Evolutionary conservation across 2,329 filamentous ascomycete species (phyloP), one percentile per base, ranked within the genome.

Genomic region (Thermoascus crustaceus): DNA sequence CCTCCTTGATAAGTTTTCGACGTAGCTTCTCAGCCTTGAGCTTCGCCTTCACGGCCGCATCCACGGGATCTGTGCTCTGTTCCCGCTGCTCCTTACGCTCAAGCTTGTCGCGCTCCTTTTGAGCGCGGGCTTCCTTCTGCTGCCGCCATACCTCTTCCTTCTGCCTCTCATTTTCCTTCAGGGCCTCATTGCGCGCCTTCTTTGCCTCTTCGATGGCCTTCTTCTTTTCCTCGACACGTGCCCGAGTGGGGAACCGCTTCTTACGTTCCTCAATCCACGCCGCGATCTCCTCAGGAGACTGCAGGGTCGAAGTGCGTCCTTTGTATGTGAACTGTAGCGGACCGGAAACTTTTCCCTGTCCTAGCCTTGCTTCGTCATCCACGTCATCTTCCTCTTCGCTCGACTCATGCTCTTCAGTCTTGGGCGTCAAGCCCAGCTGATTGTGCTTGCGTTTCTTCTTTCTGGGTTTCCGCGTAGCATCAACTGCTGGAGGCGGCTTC

Each of bases 251-350:
- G 55, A 76, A 96, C 34, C 81, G 80, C 45, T 77, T 81, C 54
- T 73, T 82, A 40, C 89, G 78, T 58, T 94, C 86, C 32, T 78
- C 78, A 43, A 93, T 76, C 78, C 86, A 96, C 5, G 77, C 75
- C 16, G 77, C 73, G 37, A 95, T 71, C 52, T 95, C 87, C 39
- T 75, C 75, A 10, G 71, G 56, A 5, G 68, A 69, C 35, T 68
- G 66, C 16, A 81, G 55, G 0, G 64, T 70, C 3, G 72, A 55
- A 29, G 72, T 67, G 48, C 68, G 57, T n/a, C 73, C 73, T 45
- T 69, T 67, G 47, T 76, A 75, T 37, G 74, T 71, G 43, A 80
- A 71, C 21, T 66, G 62, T 20, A 73, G 48, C 33, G 58, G 45
- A 14, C 42, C 47, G 4, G 45, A 41, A 2, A 44, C 30, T 26